These are phyloP conservation scores for Geotrichum restrictum DNA, from an alignment of 1,139 yeast species.

Conservation along the genomic window DNA sequence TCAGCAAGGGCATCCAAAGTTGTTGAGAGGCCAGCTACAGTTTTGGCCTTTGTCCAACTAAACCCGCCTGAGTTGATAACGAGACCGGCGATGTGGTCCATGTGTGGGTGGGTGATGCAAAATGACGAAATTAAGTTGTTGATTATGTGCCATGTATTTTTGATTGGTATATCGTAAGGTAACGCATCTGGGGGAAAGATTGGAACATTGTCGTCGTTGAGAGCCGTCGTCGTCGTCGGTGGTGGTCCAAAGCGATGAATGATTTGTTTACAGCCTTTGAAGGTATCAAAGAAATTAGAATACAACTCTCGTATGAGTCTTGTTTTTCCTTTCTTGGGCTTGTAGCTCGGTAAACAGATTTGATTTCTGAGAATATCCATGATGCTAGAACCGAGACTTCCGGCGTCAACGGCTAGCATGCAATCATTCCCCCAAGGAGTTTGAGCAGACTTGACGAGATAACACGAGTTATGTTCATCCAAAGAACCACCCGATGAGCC, in stretches of 20 bases:
- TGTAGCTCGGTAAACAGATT: conserved; percentile 7
- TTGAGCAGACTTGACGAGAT: conserved; percentile 55
- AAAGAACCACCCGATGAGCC: conserved; percentile 30
- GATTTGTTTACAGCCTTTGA: neutral
- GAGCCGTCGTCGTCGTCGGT: too few species aligned
- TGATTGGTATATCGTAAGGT: conserved; percentile 30
- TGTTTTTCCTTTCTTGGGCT: too few species aligned
- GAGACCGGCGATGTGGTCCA: conserved; percentile 72
- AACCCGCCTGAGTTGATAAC: conserved; percentile 68
- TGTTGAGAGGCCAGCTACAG: conserved; percentile 50
- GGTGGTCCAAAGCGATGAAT: neutral
- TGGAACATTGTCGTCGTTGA: too few species aligned
- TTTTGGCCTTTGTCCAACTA: conserved; percentile 36
- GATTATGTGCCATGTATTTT: conserved; percentile 39
- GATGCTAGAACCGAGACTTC: conserved; percentile 61
- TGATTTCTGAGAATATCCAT: conserved; percentile 45
- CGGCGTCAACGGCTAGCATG: conserved; percentile 69
- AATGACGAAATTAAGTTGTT: conserved; percentile 41
- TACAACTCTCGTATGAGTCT: neutral
- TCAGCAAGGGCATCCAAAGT: conserved; percentile 53
- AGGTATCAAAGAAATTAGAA: conserved; percentile 1
- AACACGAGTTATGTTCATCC: conserved; percentile 39
- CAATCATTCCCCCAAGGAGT: conserved; percentile 39
- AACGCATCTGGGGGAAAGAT: conserved; percentile 22
- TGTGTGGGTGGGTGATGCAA: conserved; percentile 75